Conservation (phyloP, 768 basidiomycete species). For the Lactarius psammicola region DNA sequence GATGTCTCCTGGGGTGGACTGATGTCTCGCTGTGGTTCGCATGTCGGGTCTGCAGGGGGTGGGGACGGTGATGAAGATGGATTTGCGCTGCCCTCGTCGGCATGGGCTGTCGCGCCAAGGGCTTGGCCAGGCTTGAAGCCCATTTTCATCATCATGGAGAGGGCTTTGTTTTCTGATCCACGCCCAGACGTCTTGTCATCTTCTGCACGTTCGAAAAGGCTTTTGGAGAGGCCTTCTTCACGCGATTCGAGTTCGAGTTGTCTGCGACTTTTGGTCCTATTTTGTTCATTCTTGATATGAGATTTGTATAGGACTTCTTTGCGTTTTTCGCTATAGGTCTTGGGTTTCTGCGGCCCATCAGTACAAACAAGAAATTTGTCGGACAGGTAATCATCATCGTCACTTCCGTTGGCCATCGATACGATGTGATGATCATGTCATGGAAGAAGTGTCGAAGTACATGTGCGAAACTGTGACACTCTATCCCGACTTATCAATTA, state of each 20-base stretch:
- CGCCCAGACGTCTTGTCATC: slow-evolving; percentile 55
- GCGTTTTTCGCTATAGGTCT: slow-evolving; percentile 70
- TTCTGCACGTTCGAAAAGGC: slow-evolving; percentile 74
- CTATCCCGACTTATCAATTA: slow-evolving; percentile 15
- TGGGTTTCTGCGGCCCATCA: slow-evolving; percentile 41
- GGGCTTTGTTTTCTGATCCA: slow-evolving; percentile 65
- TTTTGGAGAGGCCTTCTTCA: slow-evolving; percentile 74
- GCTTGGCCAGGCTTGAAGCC: slow-evolving; percentile 85
- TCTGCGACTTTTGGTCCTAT: slow-evolving; percentile 59
- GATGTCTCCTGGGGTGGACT: slow-evolving; percentile 5
- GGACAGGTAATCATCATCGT: slow-evolving; percentile 85
- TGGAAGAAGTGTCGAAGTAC: slow-evolving; percentile 18
- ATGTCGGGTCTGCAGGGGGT: background rate
- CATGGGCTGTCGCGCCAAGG: slow-evolving; percentile 50
- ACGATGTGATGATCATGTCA: slow-evolving; percentile 22
- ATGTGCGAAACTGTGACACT: slow-evolving; percentile 22
- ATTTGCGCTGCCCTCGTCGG: slow-evolving; percentile 1
- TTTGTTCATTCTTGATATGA: slow-evolving; percentile 64
- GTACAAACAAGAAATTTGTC: slow-evolving; percentile 71
- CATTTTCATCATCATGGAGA: slow-evolving; percentile 93
- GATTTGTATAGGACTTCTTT: slow-evolving; percentile 60
- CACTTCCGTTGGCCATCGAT: slow-evolving; percentile 54
- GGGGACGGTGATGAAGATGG: slow-evolving; percentile 15
- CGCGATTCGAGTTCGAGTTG: slow-evolving; percentile 73
- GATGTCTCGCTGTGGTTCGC: background rate